Evolutionary conservation across 805 yeast genomes (phyloP), one percentile per base, ranked within the genome.

Genomic region (Kodamaea lidongshanica): DNA sequence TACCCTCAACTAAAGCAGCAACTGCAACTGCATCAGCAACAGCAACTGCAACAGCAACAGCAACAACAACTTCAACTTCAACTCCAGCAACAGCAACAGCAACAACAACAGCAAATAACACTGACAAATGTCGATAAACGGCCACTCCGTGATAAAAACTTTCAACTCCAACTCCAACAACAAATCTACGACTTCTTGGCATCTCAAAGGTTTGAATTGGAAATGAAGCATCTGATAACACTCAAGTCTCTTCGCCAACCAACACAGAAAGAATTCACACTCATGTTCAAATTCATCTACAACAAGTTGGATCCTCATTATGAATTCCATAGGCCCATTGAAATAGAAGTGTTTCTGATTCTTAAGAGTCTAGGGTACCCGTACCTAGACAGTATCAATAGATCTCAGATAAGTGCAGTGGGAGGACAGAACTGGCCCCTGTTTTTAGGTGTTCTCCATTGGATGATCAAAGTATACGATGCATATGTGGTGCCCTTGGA

Each of bases 381-480:
- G 2, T 85, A 79, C 50, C 54, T 85, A 35, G 94, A 82, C 23
- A 64, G 83, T 0, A 77, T 88, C 22, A 83, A 80, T 52, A 79
- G 87, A 46, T 79, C 92, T 1, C 94, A 85, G 49, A 78, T 87
- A 21, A 75, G 87, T 21, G 95, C 95, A 0, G 95, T 85, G 8
- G 95, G 95, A 5, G 94, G 95, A 3, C 77, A 80, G 28, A 77
- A 77, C 41, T 87, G 96, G 96, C 86, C 84, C 8, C 70, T 71
- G 6, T 83, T 85, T 41, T 53, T 87, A 23, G 95, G 92, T 1
- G 74, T 88, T 71, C 58, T 87, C 13, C 77, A 80, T 50, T 87
- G 96, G 96, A 51, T 87, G 25, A 75, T 80, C 4, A 74, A 74
- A 40, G 63, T 75, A 37, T 77, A 65, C 44, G 38, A 53, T 23